Percentiles rank a stretch among this genome's conserved stretches.
phyloP scores from a whole-genome alignment of 805 yeast species.

The Osmozyma mogii region DNA sequence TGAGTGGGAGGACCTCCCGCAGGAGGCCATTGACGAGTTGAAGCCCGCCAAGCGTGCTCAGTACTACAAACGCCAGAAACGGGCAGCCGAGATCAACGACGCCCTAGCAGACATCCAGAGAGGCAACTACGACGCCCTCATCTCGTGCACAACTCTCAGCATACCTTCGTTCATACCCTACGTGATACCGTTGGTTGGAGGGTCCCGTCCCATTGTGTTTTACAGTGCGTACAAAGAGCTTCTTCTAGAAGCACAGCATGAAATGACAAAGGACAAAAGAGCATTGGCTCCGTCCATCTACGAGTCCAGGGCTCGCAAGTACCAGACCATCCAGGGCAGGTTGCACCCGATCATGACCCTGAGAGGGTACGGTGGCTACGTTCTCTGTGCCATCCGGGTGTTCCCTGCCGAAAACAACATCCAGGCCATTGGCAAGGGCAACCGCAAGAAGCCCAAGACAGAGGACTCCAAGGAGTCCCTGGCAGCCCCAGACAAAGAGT shows the following conservation, averaged over 20 bases:
- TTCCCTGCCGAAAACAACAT: constrained; percentile 53
- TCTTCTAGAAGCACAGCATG: constrained; percentile 65
- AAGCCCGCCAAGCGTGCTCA: constrained; percentile 56
- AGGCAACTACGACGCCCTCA: constrained; percentile 64
- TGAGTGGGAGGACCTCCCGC: constrained; percentile 37
- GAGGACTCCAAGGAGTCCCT: constrained; percentile 6
- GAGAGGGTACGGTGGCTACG: constrained; percentile 86
- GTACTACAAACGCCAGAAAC: constrained; percentile 55
- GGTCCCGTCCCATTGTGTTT: constrained; percentile 80
- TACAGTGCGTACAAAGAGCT: constrained; percentile 78
- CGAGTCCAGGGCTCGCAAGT: constrained; percentile 77
- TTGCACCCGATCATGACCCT: constrained; percentile 93
- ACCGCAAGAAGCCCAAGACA: constrained; percentile 29
- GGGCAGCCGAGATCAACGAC: constrained; percentile 43
- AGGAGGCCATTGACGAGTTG: constrained; percentile 47
- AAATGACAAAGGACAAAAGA: constrained; percentile 56
- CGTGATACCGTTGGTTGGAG: constrained; percentile 60
- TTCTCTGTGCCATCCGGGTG: constrained; percentile 73
- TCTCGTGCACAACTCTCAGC: constrained; percentile 67
- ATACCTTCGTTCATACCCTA: constrained; percentile 56
- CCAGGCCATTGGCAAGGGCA: constrained; percentile 63
- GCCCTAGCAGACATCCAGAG: constrained; percentile 43
- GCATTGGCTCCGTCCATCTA: constrained; percentile 75
- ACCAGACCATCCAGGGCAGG: constrained; percentile 90
- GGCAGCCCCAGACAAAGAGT: constrained; percentile 3